Evolutionary conservation across 805 yeast species (phyloP).

Genomic region (Kluyveromyces starmeri): DNA sequence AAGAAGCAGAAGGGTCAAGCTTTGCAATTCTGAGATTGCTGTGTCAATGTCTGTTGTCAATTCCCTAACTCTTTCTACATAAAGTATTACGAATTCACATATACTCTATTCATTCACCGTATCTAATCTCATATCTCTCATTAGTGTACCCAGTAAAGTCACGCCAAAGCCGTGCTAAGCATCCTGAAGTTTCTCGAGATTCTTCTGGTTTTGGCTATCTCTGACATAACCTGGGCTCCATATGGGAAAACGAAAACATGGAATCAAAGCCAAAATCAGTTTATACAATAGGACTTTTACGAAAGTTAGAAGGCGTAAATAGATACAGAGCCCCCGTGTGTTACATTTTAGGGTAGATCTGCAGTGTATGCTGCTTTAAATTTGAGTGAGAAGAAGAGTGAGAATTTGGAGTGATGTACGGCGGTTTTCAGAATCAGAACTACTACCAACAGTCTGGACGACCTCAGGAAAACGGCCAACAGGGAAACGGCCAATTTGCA

Average conservation of each 20-base stretch:
- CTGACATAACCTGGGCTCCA: too few species aligned
- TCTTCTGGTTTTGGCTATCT: too few species aligned
- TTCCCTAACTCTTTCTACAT: conserved; percentile 4
- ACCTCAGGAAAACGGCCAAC: background rate
- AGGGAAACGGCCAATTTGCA: conserved; percentile 1
- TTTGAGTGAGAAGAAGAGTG: too few species aligned
- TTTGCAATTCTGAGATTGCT: conserved; percentile 77
- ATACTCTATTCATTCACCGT: conserved; percentile 1
- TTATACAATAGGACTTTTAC: too few species aligned
- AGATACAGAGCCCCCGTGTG: too few species aligned
- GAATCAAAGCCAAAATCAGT: too few species aligned
- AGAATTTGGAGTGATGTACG: conserved; percentile 2
- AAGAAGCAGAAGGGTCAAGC: conserved; percentile 99
- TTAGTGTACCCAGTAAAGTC: too few species aligned
- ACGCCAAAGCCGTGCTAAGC: too few species aligned
- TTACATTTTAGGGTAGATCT: too few species aligned
- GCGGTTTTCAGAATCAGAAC: conserved; percentile 2
- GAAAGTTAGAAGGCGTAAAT: too few species aligned
- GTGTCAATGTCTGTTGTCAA: conserved; percentile 18
- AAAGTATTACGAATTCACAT: conserved; percentile 4
- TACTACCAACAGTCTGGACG: conserved; percentile 3
- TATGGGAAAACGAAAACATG: background rate
- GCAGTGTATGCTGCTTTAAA: too few species aligned
- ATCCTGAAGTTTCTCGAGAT: too few species aligned
- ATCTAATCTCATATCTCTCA: conserved; percentile 5